Base-by-base conservation (phyloP, 1,284 basidiomycete species). In the Pseudozyma sp. region DNA sequence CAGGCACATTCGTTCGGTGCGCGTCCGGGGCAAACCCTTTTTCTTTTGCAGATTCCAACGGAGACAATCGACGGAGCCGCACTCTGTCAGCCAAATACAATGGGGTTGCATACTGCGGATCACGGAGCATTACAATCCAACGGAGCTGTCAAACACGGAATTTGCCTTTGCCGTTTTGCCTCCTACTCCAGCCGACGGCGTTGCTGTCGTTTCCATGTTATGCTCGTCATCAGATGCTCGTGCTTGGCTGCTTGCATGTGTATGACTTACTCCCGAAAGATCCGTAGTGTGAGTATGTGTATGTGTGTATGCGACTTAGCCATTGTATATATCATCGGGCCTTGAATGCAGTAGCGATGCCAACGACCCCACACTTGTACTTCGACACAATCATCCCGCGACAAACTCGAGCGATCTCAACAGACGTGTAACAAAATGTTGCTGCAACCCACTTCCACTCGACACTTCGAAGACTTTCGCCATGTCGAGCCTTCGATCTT, bases 401-500 rank as follows among this genome's bases (percentile, higher is more conserved):
- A 24, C 24, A 24, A 24, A 24, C 24, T 24, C 24, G 1, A 24
- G 24, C 24, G 4, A 24, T 24, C 24, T 5, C 7, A n/a, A 42
- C 40, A 5, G 16, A 7, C 40, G 40, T 17, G 16, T 17, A n/a
- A 1, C 35, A 56, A 30, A 5, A 56, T 56, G 54, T 29, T 56
- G 29, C 54, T 56, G 13, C 54, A 56, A 10, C 54, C 54, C 5
- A 48, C 54, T 8, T 7, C 54, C 14, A 46, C 8, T 11, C 43
- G 39, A 6, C 54, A 42, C 35, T 45, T 58, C 31, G 49, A 58
- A 42, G 56, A 49, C 33, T 44, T 58, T 43, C 47, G 49, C 16
- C 48, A 58, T 49, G 48, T 58, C 56, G 40, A 50, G 19, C 56
- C 56, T 13, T 51, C 50, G n/a, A 43, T 58, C 46, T 47, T 44